Conservation (phyloP, 805 yeast genomes). For the Ogataea henricii region DNA sequence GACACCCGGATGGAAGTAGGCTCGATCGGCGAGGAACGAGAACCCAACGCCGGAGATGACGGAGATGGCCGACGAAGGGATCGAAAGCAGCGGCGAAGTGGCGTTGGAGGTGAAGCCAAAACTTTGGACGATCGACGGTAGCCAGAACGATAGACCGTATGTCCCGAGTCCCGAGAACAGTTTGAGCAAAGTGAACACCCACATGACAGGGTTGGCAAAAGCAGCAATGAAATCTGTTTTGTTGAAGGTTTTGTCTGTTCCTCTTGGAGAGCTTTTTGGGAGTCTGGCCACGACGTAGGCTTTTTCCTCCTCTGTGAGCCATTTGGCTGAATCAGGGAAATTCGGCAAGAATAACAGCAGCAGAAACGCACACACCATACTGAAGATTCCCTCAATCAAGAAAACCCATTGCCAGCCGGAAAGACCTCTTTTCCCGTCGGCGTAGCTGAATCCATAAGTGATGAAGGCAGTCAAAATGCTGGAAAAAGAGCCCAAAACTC, state of each 20-base stretch:
- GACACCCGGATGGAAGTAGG: conserved; percentile 9
- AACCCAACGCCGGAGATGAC: conserved; percentile 8
- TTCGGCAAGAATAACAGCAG: conserved; percentile 62
- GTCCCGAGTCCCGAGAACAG: conserved; percentile 4
- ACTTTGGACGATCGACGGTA: conserved; percentile 26
- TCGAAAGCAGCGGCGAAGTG: conserved; percentile 24
- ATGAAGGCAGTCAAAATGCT: conserved; percentile 59
- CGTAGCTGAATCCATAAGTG: conserved; percentile 49
- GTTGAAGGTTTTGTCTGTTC: conserved; percentile 8
- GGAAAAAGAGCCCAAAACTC: conserved; percentile 63
- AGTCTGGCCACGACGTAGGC: conserved; percentile 8
- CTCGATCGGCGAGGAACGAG: conserved; percentile 6
- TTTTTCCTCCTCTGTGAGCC: conserved; percentile 8
- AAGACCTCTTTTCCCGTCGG: conserved; percentile 52
- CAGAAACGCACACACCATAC: conserved; percentile 55
- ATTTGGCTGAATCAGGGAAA: conserved; percentile 30
- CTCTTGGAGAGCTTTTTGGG: conserved; percentile 7
- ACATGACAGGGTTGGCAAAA: conserved; percentile 7
- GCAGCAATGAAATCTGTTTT: conserved; percentile 2
- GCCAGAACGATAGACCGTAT: conserved; percentile 14
- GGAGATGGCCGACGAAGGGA: conserved; percentile 20
- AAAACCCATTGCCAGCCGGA: conserved; percentile 73
- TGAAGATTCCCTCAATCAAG: conserved; percentile 59
- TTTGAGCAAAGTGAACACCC: conserved; percentile 4
- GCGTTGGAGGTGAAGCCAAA: conserved; percentile 27